These are phyloP conservation scores for Bolboschoenoplectus hybrid DNA, from an alignment of 202 grass and related monocot genomes.

Conservation along the genomic window DNA sequence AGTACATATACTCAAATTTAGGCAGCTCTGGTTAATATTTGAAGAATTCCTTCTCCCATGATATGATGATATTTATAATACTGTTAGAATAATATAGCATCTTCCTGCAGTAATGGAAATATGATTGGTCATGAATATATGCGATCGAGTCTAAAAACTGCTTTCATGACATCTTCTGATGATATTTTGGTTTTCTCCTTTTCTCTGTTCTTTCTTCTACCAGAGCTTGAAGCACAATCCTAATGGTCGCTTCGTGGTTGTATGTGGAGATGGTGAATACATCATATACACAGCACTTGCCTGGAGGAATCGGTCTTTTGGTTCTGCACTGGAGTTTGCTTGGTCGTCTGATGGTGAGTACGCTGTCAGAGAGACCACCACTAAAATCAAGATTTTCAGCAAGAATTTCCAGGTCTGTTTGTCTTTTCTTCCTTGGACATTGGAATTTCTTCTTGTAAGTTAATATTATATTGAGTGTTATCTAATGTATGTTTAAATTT, in stretches of 20 bases:
- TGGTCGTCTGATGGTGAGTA: conserved; percentile 98
- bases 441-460: conserved; percentile 10
- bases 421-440: neutral
- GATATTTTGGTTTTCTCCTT: conserved; percentile 12
- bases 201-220: conserved; percentile 43
- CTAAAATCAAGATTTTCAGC: conserved; percentile 87
- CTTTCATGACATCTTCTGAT: conserved; percentile 23
- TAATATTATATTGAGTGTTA: conserved; percentile 13
- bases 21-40: conserved; percentile 23
- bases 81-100: conserved; percentile 21
- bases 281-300: conserved; percentile 95
- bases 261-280: conserved; percentile 96
- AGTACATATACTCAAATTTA: conserved; percentile 28
- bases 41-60: conserved; percentile 15
- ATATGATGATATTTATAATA: conserved; percentile 13
- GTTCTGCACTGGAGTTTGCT: conserved; percentile 81
- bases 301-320: conserved; percentile 99
- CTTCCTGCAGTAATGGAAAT: conserved; percentile 28
- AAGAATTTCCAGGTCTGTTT: conserved; percentile 85
- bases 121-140: neutral
- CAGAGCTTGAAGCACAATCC: conserved; percentile 98
- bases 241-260: conserved; percentile 94
- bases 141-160: conserved; percentile 20
- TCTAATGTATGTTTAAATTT: conserved; percentile 24
- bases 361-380: conserved; percentile 90